Conservation (phyloP, 2,329 filamentous ascomycete species). For the Aspergillus intermedius region DNA sequence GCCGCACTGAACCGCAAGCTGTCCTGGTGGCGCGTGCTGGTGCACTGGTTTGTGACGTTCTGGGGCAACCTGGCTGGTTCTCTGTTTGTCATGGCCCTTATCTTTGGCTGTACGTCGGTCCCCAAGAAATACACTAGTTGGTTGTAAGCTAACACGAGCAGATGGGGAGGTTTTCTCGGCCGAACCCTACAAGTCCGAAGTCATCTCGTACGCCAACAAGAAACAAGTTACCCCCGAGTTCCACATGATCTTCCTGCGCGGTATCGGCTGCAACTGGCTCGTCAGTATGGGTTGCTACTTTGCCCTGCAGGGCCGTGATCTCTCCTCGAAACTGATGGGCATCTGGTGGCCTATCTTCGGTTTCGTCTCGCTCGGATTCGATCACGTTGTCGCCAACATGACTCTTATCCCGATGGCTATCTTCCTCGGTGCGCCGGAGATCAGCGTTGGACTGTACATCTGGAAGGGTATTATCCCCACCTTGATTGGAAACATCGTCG, state of each 20-base stretch:
- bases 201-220: constrained; percentile 41
- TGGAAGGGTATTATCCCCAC: constrained; percentile 54
- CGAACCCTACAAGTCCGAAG: constrained; percentile 40
- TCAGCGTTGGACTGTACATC: constrained; percentile 48
- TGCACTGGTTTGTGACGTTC: constrained; percentile 44
- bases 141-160: constrained; percentile 10
- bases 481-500: constrained; percentile 49
- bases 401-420: constrained; percentile 49
- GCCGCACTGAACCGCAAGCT: constrained; percentile 40
- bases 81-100: constrained; percentile 44
- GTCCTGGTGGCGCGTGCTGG: constrained; percentile 29
- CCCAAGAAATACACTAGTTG: not conserved
- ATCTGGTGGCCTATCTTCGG: constrained; percentile 54
- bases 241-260: constrained; percentile 50
- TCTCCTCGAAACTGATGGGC: constrained; percentile 48
- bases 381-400: constrained; percentile 56
- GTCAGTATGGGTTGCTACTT: constrained; percentile 49
- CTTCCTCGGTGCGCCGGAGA: constrained; percentile 39
- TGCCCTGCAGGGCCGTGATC: constrained; percentile 43
- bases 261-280: constrained; percentile 53
- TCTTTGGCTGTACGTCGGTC: constrained; percentile 40
- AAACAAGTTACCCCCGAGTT: constrained; percentile 47
- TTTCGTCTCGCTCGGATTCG: constrained; percentile 49
- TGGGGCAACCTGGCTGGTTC: constrained; percentile 45
- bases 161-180: constrained; percentile 43